These are phyloP conservation scores for Fusarium nelsonii DNA, from an alignment of 2,329 filamentous ascomycete genomes.

Conservation along the genomic window DNA sequence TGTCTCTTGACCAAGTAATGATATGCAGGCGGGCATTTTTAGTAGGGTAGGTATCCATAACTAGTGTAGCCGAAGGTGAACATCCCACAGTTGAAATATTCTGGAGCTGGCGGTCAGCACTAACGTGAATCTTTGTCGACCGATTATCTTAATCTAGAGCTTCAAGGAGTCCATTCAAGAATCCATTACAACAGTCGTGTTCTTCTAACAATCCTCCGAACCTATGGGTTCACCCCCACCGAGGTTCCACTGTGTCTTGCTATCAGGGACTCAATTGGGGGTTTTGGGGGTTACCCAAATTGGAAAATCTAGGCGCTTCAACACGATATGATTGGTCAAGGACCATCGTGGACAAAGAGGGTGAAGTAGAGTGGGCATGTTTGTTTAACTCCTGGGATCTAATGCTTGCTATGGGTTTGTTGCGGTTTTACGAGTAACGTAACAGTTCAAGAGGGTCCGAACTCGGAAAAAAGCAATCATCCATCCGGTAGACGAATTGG, in stretches of 20 bases:
- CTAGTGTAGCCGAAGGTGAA: neutral
- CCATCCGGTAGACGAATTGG: neutral
- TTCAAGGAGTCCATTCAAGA: neutral
- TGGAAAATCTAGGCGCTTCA: constrained; percentile 6
- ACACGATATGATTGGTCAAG: constrained; percentile 20
- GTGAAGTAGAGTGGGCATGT: neutral
- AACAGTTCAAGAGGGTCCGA: neutral
- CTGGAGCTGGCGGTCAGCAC: neutral
- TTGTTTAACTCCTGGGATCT: neutral
- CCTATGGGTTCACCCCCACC: neutral
- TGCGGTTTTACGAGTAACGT: neutral
- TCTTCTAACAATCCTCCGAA: neutral
- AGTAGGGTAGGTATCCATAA: too few relatives aligned
- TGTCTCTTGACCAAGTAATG: neutral
- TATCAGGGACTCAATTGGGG: neutral
- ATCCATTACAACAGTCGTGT: too few relatives aligned
- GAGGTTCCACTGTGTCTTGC: neutral
- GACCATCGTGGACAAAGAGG: neutral
- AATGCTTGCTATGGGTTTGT: neutral
- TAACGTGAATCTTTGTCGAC: neutral
- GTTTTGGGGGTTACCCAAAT: constrained; percentile 27
- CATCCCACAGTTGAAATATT: neutral
- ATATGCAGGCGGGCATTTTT: neutral
- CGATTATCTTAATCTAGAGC: neutral
- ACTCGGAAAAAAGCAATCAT: neutral